Evolutionary conservation across 805 yeast genomes (phyloP).

Genomic region (Candida odintsovae): DNA sequence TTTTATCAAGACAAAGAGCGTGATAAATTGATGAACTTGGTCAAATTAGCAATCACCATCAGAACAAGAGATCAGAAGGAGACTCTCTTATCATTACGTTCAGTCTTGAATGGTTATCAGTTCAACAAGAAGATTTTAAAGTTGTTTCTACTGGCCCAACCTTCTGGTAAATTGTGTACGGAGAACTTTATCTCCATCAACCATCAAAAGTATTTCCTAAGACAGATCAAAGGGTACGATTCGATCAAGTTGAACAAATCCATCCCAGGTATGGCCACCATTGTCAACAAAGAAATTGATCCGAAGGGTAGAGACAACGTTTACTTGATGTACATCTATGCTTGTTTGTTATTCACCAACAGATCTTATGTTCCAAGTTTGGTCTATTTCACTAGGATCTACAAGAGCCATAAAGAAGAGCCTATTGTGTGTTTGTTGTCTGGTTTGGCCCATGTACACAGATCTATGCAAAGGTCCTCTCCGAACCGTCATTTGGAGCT

Average conservation of each 20-base stretch:
- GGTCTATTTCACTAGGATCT: conserved; percentile 69
- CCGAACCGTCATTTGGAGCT: conserved; percentile 82
- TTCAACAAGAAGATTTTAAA: conserved; percentile 66
- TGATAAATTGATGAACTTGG: conserved; percentile 54
- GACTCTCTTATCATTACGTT: conserved; percentile 55
- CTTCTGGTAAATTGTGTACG: conserved; percentile 53
- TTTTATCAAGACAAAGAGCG: conserved; percentile 62
- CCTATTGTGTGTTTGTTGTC: conserved; percentile 72
- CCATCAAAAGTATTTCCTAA: conserved; percentile 82
- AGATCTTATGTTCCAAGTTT: conserved; percentile 79
- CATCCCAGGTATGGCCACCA: conserved; percentile 75
- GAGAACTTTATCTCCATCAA: conserved; percentile 68
- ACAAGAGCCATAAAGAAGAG: conserved; percentile 60
- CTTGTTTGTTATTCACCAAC: conserved; percentile 73
- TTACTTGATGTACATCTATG: conserved; percentile 72
- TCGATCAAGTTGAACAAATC: conserved; percentile 47
- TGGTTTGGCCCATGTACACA: conserved; percentile 78
- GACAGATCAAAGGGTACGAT: conserved; percentile 89
- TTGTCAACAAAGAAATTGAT: conserved; percentile 46
- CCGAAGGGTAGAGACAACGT: conserved; percentile 48
- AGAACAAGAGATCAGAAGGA: conserved; percentile 45
- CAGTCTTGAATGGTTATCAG: conserved; percentile 61
- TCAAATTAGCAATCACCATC: conserved; percentile 56
- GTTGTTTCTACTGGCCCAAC: conserved; percentile 60
- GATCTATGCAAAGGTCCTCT: conserved; percentile 88